A percentile compares a stretch with the other conserved stretches of the same genome.
Conservation (phyloP, 75 land plant genomes). For the Sequoiadendron giganteum region DNA sequence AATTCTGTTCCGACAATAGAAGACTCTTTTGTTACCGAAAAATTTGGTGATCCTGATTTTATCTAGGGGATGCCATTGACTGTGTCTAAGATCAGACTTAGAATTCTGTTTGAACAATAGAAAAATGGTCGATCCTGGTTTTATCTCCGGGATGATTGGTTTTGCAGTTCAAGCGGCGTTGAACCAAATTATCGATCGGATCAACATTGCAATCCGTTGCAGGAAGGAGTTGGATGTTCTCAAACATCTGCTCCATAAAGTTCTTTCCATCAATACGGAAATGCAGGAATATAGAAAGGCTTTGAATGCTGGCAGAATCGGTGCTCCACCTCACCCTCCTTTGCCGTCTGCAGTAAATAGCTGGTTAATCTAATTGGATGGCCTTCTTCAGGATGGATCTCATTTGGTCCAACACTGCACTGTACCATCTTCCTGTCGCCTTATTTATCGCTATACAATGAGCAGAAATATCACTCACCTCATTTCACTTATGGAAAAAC, state of each 20-base stretch:
- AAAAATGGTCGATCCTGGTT: background rate
- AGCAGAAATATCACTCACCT: background rate
- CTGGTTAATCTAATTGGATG: background rate
- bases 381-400: background rate
- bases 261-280: background rate
- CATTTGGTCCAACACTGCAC: background rate
- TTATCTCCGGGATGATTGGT: background rate
- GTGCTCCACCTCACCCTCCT: background rate
- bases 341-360: background rate
- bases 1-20: too few species aligned
- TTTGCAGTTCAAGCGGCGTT: background rate
- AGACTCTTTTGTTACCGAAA: too few species aligned
- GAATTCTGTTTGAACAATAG: too few species aligned
- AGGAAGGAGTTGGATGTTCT: background rate
- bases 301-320: background rate
- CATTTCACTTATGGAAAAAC: background rate
- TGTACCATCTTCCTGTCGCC: background rate
- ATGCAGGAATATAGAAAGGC: background rate
- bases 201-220: conserved; percentile 1
- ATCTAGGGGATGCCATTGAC: too few species aligned
- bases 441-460: background rate
- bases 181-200: background rate
- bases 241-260: background rate
- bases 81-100: too few species aligned
- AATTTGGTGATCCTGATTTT: too few species aligned